phyloP scores from a whole-genome alignment of 75 land plant genomes.

The Sequoiadendron giganteum region DNA sequence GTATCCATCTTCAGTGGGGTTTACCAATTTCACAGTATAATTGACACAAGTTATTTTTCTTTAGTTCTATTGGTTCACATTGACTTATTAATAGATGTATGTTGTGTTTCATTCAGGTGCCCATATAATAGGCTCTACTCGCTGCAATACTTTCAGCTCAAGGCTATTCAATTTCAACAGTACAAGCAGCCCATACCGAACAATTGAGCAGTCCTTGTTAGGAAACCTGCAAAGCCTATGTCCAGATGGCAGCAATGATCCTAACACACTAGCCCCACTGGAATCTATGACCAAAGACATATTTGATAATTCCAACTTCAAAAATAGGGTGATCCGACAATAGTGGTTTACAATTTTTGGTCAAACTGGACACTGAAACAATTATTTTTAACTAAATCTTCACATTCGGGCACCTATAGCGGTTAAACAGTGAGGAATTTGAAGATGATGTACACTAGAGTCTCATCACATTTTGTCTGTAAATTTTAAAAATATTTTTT shows the following conservation, averaged over 20 bases:
- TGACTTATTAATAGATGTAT: neutral
- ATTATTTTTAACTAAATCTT: too few relatives aligned
- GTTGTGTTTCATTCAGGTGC: conserved; percentile 8
- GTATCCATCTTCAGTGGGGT: too few relatives aligned
- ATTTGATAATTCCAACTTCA: conserved; percentile 39
- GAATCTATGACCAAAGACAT: conserved; percentile 27
- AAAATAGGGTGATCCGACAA: too few relatives aligned
- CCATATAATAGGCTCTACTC: conserved; percentile 24
- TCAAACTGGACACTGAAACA: too few relatives aligned
- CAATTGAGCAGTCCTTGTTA: neutral
- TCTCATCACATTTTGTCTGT: too few relatives aligned
- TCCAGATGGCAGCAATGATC: conserved; percentile 14
- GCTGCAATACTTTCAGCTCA: conserved; percentile 12
- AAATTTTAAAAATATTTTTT: too few relatives aligned
- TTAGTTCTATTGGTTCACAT: neutral
- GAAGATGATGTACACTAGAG: too few relatives aligned
- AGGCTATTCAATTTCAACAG: conserved; percentile 22
- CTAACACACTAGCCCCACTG: conserved; percentile 7
- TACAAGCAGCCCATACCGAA: conserved; percentile 20
- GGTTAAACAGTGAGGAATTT: too few relatives aligned
- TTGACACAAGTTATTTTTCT: too few relatives aligned
- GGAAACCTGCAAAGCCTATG: conserved; percentile 12
- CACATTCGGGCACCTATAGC: too few relatives aligned
- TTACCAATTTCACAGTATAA: too few relatives aligned
- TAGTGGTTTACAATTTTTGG: too few relatives aligned